Evolutionary conservation across 1,139 yeast genomes (phyloP).

Genomic region (Sporopachydermia cereana): DNA sequence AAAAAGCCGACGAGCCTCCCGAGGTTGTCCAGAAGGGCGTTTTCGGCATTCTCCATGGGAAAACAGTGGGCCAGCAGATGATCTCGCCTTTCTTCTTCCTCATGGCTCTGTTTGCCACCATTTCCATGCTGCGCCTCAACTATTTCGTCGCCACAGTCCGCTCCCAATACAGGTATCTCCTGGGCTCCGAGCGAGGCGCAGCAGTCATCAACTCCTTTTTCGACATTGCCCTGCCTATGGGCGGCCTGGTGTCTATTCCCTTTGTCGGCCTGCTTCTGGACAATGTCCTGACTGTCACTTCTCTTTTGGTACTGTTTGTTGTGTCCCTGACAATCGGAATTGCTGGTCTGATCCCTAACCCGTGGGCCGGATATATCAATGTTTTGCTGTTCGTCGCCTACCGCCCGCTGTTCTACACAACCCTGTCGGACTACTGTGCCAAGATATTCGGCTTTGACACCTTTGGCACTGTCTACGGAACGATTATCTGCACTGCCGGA

Average conservation of each 20-base stretch:
- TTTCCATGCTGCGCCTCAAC: constrained; percentile 53
- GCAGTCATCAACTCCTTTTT: constrained; percentile 40
- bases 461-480: constrained; percentile 52
- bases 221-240: constrained; percentile 49
- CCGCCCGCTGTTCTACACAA: constrained; percentile 53
- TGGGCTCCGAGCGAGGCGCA: constrained; percentile 32
- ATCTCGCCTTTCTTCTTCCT: constrained; percentile 42
- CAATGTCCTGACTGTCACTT: constrained; percentile 37
- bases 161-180: constrained; percentile 41
- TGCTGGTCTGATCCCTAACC: constrained; percentile 21
- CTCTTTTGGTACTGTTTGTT: constrained; percentile 31
- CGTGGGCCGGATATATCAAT: constrained; percentile 31
- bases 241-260: constrained; percentile 48
- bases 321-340: constrained; percentile 39
- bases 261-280: constrained; percentile 47
- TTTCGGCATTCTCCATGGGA: constrained; percentile 45
- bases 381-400: constrained; percentile 41
- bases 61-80: constrained; percentile 36
- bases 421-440: constrained; percentile 50
- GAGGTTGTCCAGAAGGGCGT: constrained; percentile 2
- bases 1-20: constrained; percentile 5
- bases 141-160: constrained; percentile 51
- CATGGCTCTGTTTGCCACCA: constrained; percentile 44
- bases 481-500: constrained; percentile 49
- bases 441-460: constrained; percentile 54